phyloP scores from a whole-genome alignment of 305 asterid species.

The Solanum hybrid region DNA sequence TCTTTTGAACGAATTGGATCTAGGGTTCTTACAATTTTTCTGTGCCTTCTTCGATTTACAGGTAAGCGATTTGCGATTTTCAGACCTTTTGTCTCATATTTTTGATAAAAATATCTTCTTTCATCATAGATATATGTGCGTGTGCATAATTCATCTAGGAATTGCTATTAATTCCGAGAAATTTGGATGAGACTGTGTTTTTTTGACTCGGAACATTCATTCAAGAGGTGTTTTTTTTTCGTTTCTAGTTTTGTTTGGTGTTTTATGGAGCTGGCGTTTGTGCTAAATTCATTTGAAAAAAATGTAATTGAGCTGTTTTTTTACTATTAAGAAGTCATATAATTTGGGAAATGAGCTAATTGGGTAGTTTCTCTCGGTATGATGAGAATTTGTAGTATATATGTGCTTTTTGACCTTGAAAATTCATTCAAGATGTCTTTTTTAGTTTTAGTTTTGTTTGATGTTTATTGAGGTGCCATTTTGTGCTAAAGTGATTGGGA shows the following conservation, averaged over 20 bases:
- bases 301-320: not conserved
- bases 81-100: not conserved
- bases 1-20: not conserved
- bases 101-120: not conserved
- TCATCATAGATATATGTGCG: not conserved
- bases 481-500: not conserved
- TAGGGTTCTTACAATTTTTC: not conserved
- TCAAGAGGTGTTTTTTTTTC: not conserved
- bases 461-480: not conserved
- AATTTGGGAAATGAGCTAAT: not conserved
- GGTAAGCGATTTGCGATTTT: not conserved
- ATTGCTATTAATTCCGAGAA: not conserved
- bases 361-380: constrained; percentile 15
- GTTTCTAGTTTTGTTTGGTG: not conserved
- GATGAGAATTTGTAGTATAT: not conserved
- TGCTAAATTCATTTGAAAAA: not conserved
- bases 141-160: not conserved
- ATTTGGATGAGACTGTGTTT: not conserved
- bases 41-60: not conserved
- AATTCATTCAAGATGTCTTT: not conserved
- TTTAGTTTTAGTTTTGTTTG: not conserved
- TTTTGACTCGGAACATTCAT: not conserved
- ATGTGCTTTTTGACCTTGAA: not conserved
- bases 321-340: not conserved
- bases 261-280: not conserved